These are phyloP conservation scores for Neltuma alba DNA, from an alignment of 306 rosid species.

Conservation along the genomic window DNA sequence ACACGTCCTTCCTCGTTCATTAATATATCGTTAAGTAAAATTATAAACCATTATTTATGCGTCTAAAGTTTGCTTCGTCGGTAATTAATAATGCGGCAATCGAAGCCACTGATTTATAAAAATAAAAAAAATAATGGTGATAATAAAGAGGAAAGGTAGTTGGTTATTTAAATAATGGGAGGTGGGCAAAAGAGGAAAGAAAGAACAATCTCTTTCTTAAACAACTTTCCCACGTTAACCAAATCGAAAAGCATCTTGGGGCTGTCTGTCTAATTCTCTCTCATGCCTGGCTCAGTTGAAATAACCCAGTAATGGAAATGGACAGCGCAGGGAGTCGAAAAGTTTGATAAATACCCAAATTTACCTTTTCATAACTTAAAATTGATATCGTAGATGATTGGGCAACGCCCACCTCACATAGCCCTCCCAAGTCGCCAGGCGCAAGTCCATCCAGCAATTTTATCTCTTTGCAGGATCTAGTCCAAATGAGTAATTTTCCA, in stretches of 20 bases:
- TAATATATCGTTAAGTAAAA: not conserved
- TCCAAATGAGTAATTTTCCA: too few relatives aligned
- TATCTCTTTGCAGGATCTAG: too few relatives aligned
- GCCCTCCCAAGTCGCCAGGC: too few relatives aligned
- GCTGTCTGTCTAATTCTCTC: constrained; percentile 35
- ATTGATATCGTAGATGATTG: constrained; percentile 44
- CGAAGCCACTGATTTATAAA: not conserved
- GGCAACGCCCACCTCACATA: too few relatives aligned
- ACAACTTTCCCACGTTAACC: constrained; percentile 98
- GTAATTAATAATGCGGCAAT: not conserved
- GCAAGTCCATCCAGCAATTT: too few relatives aligned
- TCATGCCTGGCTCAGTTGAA: constrained; percentile 26
- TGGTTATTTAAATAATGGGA: constrained; percentile 5
- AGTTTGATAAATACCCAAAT: constrained; percentile 56
- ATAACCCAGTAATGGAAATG: constrained; percentile 63
- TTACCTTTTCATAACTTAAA: constrained; percentile 47
- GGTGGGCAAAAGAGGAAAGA: constrained; percentile 41
- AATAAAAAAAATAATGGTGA: not conserved
- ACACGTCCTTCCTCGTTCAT: not conserved
- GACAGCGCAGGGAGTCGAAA: constrained; percentile 62
- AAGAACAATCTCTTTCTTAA: constrained; percentile 83
- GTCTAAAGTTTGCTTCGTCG: not conserved
- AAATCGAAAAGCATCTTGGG: constrained; percentile 83
- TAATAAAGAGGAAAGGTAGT: not conserved
- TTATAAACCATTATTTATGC: not conserved